A percentile compares a stretch with the other conserved stretches of the same genome.
phyloP scores from a whole-genome alignment of 441 rosid species.

The Pelargonium cotyledonis region DNA sequence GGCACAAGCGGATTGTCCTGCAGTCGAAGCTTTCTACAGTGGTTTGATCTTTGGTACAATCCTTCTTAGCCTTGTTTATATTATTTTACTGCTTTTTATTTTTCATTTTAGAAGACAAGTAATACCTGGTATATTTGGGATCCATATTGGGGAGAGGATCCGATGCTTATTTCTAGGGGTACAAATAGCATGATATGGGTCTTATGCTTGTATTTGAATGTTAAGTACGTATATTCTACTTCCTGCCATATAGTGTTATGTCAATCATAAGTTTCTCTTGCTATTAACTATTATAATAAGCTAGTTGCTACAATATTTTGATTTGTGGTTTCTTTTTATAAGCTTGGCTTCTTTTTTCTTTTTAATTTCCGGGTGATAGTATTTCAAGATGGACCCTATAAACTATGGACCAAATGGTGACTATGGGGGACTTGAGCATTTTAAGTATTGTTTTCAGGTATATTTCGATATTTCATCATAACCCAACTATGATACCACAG shows the following conservation, averaged over 20 bases:
- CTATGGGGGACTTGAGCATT: constrained; percentile 74
- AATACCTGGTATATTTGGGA: background rate
- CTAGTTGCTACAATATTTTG: background rate
- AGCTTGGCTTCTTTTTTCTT: background rate
- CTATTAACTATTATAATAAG: background rate
- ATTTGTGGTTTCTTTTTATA: constrained; percentile 11
- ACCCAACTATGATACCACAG: constrained; percentile 25
- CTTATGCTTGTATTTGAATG: no score
- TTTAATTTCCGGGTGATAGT: constrained; percentile 38
- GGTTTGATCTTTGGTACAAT: background rate
- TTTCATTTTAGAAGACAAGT: background rate
- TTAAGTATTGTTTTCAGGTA: constrained; percentile 94
- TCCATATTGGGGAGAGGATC: background rate
- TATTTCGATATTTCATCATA: constrained; percentile 4
- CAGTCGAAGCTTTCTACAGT: no score
- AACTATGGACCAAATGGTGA: constrained; percentile 39
- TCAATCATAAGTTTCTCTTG: background rate
- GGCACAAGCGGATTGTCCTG: no score
- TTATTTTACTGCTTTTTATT: background rate
- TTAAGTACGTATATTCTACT: background rate
- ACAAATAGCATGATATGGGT: background rate
- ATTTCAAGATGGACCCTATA: constrained; percentile 80
- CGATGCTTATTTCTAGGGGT: constrained; percentile 2
- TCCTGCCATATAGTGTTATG: background rate
- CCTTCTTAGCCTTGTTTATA: background rate